These are phyloP conservation scores for Ophiorrhiza pumila DNA, from an alignment of 257 asterid genomes.

Conservation along the genomic window DNA sequence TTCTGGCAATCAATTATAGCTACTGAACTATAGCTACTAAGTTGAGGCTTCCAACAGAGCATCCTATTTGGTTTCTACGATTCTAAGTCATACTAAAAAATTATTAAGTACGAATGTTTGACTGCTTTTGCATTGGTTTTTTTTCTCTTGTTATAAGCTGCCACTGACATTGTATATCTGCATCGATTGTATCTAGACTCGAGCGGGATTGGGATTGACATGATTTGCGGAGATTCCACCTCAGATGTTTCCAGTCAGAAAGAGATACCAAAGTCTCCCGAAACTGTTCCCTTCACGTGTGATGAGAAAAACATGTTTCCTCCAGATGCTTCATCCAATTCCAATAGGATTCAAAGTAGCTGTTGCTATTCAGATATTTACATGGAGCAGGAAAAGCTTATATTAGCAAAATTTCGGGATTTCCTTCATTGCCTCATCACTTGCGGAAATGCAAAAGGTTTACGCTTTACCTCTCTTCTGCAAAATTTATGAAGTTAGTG, in stretches of 20 bases:
- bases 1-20: neutral
- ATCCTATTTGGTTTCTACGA: neutral
- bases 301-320: conserved; percentile 23
- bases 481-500: neutral
- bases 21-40: no score
- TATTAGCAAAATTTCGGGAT: conserved; percentile 24
- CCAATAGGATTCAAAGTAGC: neutral
- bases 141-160: neutral
- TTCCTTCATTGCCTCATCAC: conserved; percentile 27
- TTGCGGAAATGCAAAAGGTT: conserved; percentile 30
- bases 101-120: neutral
- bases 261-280: conserved; percentile 27
- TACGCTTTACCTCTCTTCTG: conserved; percentile 5
- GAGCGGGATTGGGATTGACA: conserved; percentile 12
- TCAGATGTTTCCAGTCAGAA: conserved; percentile 15
- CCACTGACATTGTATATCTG: neutral
- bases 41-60: no score
- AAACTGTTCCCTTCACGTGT: conserved; percentile 26
- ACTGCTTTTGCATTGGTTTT: neutral
- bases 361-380: conserved; percentile 20
- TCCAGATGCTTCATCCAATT: conserved; percentile 22
- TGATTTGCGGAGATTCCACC: conserved; percentile 11
- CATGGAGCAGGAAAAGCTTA: conserved; percentile 26
- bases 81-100: neutral
- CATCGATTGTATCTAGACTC: neutral